Evolutionary conservation across 2,329 filamentous ascomycete genomes (phyloP).

Genomic region (Cladosporium oxysporum): DNA sequence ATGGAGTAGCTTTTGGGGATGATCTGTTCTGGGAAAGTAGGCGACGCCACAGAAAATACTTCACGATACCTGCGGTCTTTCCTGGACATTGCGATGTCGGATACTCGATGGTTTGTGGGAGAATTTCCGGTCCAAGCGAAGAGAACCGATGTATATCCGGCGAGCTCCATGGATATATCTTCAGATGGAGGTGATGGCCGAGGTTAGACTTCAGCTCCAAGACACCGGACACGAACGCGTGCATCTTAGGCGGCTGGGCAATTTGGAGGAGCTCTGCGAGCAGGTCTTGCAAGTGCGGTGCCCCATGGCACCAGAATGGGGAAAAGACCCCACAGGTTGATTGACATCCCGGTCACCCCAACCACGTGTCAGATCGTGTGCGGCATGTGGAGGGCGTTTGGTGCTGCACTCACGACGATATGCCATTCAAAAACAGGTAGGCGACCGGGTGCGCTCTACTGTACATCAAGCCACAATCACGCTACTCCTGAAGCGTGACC

Average conservation of each 20-base stretch:
- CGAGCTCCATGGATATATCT: not conserved
- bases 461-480: slow-evolving; percentile 10
- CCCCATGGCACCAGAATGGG: slow-evolving; percentile 17
- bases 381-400: slow-evolving; percentile 12
- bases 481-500: not conserved
- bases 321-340: slow-evolving; percentile 1
- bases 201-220: slow-evolving; percentile 3
- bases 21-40: not conserved
- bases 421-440: slow-evolving; percentile 19
- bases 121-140: not conserved
- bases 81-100: not conserved
- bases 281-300: slow-evolving; percentile 2
- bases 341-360: not conserved
- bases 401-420: not conserved
- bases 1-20: not conserved
- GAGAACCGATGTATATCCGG: not conserved
- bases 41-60: not conserved
- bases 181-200: slow-evolving; percentile 11
- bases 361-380: slow-evolving; percentile 9
- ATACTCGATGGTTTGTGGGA: not conserved
- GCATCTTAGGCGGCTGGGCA: slow-evolving; percentile 18
- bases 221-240: slow-evolving; percentile 2
- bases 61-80: not conserved
- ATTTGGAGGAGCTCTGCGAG: slow-evolving; percentile 11
- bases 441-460: slow-evolving; percentile 1